These are phyloP conservation scores for Amphichorda felina DNA, from an alignment of 2,329 filamentous ascomycete species.

Conservation along the genomic window DNA sequence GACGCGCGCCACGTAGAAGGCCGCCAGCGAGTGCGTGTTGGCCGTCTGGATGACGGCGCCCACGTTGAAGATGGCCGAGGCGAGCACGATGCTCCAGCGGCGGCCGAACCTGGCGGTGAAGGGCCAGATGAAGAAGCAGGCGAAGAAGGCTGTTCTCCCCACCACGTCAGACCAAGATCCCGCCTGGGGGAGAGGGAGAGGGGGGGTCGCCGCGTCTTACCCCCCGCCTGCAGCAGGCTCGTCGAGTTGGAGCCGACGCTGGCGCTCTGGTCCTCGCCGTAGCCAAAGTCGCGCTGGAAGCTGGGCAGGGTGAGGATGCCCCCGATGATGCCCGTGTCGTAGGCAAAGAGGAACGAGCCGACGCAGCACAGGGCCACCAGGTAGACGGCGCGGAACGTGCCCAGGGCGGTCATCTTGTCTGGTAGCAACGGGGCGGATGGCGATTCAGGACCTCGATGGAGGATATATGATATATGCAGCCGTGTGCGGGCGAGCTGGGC, in stretches of 20 bases:
- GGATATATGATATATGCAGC: too few relatives aligned
- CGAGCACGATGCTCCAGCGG: conserved; percentile 24
- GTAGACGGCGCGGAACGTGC: conserved; percentile 23
- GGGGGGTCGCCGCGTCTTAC: too few relatives aligned
- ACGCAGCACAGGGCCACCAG: conserved; percentile 23
- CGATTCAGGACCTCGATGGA: background rate
- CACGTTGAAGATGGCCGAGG: conserved; percentile 29
- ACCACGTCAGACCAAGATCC: background rate
- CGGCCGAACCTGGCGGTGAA: conserved; percentile 28
- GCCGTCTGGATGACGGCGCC: conserved; percentile 26
- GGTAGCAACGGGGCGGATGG: background rate
- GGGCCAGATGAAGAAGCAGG: conserved; percentile 29
- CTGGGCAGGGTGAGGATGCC: conserved; percentile 24
- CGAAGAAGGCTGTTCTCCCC: conserved; percentile 21
- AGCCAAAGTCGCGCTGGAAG: conserved; percentile 25
- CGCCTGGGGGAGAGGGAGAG: too few relatives aligned
- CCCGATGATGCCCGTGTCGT: conserved; percentile 30
- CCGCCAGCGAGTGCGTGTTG: conserved; percentile 21
- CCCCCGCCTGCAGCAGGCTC: conserved; percentile 27
- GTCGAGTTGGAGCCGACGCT: conserved; percentile 25
- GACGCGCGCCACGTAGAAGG: conserved; percentile 25
- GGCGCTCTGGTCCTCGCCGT: conserved; percentile 14
- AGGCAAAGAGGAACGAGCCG: conserved; percentile 26
- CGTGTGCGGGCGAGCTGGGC: too few relatives aligned
- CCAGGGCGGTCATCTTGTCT: conserved; percentile 8